These are phyloP conservation scores for Blastobotrys raffinosifermentans DNA, from an alignment of 1,139 yeast genomes.

Conservation along the genomic window DNA sequence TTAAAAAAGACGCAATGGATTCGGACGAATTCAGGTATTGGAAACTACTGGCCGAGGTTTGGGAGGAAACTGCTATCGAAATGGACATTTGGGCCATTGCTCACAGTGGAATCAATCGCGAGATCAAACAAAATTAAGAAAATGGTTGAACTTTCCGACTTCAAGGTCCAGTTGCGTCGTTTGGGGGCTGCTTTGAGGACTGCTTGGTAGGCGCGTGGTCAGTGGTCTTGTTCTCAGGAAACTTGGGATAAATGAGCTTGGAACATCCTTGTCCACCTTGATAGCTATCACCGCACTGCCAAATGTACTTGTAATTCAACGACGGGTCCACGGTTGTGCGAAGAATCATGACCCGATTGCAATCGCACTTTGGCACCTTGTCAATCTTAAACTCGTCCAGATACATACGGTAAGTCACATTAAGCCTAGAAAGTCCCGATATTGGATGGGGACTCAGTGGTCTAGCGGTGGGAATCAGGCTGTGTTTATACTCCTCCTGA, in stretches of 20 bases:
- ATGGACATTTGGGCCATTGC: too few relatives aligned
- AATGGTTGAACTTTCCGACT: too few relatives aligned
- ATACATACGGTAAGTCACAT: conserved; percentile 57
- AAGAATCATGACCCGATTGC: conserved; percentile 41
- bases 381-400: conserved; percentile 33
- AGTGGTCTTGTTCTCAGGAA: conserved; percentile 1
- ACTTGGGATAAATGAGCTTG: conserved; percentile 14
- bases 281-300: conserved; percentile 43
- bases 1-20: too few relatives aligned
- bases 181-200: too few relatives aligned
- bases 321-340: conserved; percentile 24
- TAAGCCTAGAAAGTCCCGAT: conserved; percentile 48
- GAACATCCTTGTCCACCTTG: conserved; percentile 27
- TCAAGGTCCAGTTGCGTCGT: too few relatives aligned
- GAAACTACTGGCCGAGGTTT: too few relatives aligned
- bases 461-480: conserved; percentile 39
- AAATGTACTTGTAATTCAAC: conserved; percentile 32
- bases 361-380: conserved; percentile 46
- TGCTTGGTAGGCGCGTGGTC: too few relatives aligned
- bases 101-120: not conserved
- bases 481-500: conserved; percentile 65
- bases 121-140: too few relatives aligned
- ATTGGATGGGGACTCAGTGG: conserved; percentile 39
- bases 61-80: too few relatives aligned
- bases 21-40: too few relatives aligned